Base-by-base conservation (phyloP, 2,329 filamentous ascomycete species). In the Pseudogymnoascus sp. region DNA sequence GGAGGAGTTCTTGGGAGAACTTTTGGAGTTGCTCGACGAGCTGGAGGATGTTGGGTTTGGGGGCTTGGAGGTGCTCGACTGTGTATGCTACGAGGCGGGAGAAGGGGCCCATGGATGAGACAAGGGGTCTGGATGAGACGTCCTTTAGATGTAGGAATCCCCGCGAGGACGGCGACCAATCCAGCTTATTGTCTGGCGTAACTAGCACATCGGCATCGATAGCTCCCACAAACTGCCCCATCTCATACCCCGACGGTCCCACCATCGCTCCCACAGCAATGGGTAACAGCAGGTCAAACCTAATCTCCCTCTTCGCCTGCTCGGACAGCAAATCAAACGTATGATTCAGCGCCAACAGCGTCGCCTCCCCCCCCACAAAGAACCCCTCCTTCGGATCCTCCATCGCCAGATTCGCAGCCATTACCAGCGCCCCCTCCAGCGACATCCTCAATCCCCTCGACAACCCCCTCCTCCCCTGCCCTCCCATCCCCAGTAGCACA, bases 271-370 rank as follows among this genome's bases (percentile, higher is more conserved):
- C 78, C 60, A 85, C 76, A 65, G 88, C 74, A 1, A 84, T 75
- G 1, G 85, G 84, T 5, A 89, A 74, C 3, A 89, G 74, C 7
- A 73, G 68, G 69, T 87, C 82, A 69, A 86, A 87, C 65, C 86
- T 75, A 14, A 89, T 66, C 63, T 78, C 77, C 16, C 74, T 74
- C 63, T 80, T 77, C 64, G 84, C 80, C 8, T 72, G 67, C 67
- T 85, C 79, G 0, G 81, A 80, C 10, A 89, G 69, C 12, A 83
- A 75, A 8, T 82, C 81, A 70, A 89, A 89, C 2, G 81, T 79
- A 72, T 88, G 84, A 67, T 87, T 88, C 64, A 89, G 69, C 1
- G 85, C 82, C 70, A 89, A 76, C 0, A 81, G 79, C 44, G 88
- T 78, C n/a, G 77, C 77, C 59, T 77, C 73, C 21, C 75, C 75